Percentiles rank a stretch among this genome's conserved stretches.
These are phyloP conservation scores for Dichomitus squalens DNA, from an alignment of 1,284 basidiomycete genomes.

Conservation along the genomic window DNA sequence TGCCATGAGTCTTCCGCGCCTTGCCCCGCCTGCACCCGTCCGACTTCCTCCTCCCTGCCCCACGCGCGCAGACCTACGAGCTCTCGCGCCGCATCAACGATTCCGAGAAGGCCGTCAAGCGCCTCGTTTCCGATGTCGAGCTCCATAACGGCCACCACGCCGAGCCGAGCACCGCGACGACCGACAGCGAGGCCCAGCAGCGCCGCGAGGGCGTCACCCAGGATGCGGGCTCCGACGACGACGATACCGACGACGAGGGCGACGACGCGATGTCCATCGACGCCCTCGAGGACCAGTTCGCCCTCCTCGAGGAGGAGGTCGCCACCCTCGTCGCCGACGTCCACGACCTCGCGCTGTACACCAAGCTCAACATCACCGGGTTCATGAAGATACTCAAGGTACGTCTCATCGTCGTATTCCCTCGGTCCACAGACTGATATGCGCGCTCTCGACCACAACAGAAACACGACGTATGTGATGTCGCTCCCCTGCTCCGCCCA, in stretches of 20 bases:
- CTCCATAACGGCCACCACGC: conserved; percentile 28
- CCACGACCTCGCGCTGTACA: conserved; percentile 94
- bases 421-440: conserved; percentile 2
- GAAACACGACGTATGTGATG: conserved; percentile 77
- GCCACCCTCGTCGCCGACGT: conserved; percentile 97
- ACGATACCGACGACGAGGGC: conserved; percentile 58
- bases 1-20: not conserved
- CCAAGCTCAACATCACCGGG: conserved; percentile 96
- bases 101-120: conserved; percentile 80
- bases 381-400: conserved; percentile 99
- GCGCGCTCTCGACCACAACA: conserved; percentile 29
- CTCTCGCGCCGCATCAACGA: conserved; percentile 79
- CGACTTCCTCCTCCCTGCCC: not conserved
- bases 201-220: conserved; percentile 52
- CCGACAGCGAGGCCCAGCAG: conserved; percentile 63
- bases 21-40: not conserved
- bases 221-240: conserved; percentile 65
- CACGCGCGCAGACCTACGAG: conserved; percentile 70
- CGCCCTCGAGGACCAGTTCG: conserved; percentile 87
- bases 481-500: conserved; percentile 2
- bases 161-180: conserved; percentile 15
- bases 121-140: conserved; percentile 67
- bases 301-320: conserved; percentile 91
- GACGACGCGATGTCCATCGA: conserved; percentile 68
- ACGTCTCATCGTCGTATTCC: conserved; percentile 3